Base-by-base conservation (phyloP, 1,139 yeast species). In the Meyerozyma sp. region DNA sequence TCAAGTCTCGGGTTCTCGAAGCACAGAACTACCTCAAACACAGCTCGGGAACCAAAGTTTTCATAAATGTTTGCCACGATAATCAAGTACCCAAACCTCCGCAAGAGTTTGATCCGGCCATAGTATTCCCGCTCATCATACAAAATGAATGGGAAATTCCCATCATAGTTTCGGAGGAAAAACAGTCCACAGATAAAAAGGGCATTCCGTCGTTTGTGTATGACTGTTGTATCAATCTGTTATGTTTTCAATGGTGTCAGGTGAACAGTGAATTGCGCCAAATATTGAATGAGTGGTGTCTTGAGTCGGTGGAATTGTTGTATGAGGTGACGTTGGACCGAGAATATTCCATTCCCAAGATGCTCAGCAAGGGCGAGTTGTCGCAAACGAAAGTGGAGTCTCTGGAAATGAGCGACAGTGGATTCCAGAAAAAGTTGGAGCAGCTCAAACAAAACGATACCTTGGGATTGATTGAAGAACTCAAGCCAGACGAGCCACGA, bases 141-240 rank as follows among this genome's bases (percentile, higher is more conserved):
- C 81, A 81, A 36, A 82, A 83, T 53, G 73, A 82, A 55, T 89
- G 96, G 95, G 91, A 85, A 48, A 84, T 89, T 3, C 96, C 96
- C 1, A 79, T 89, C 8, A 75, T 85, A 1, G 78, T 87, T 0
- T 81, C 91, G 0, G 66, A 70, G 0, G 76, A 75, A 44, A 62
- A 74, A 45, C 59, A 82, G 14, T 82, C 76, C 35, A 61, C 50
- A 14, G 96, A 90, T 56, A 88, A 88, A 59, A 81, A 82, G 54
- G 95, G 94, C 1, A 65, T 68, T 8, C 63, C 69, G 14, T 79
- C 89, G 30, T 65, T 76, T 34, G 89, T 87, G 3, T 79, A 81
- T 55, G 96, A 89, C 59, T 88, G 96, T 58, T 82, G 90, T 34
- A 75, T 87, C 43, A 79, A 83, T 57, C 70, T 77, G 14, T 65